Base-by-base conservation (phyloP, 1,139 yeast genomes). In the Sugiyamaella neomexicana region DNA sequence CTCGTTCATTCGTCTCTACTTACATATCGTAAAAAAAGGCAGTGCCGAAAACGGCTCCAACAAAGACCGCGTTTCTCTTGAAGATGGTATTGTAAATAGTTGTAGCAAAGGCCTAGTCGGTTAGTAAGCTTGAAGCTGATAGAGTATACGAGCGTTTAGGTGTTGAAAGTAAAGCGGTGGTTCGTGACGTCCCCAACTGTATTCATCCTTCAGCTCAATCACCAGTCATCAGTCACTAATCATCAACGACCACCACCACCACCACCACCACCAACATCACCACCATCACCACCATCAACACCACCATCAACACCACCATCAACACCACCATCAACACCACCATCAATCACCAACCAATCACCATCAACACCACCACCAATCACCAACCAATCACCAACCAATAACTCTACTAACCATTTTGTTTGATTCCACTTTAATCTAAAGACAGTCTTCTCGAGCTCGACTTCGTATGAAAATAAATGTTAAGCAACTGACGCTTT, bases 21-120 rank as follows among this genome's bases (percentile, higher is more conserved):
- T 64, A 72, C 75, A 81, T 86, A 78, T 93, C 96, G 81, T 91
- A 91, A 62, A 85, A 84, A 72, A 93, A 93, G 50, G 99, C 93
- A 66, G 89, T 83, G 52, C 83, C 86, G 65, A 93, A 86, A 60
- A 93, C 79, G 62, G 96, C 78, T 62, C 90, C 91, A 62, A 93
- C 96, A 75, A 81, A 89, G 63, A 87, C 79, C 53, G 98, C 83
- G 85, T 93, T 93, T 80, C 98, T 89, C 82, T 89, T 89, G 81
- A 89, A 85, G 62, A 93, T 72, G 58, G 83, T 78, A 80, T 82
- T 83, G 80, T 81, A 83, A 61, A 84, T 65, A 50, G 81, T 71
- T 47, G 85, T 69, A 70, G 79, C 75, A 65, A 80, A 72, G 60
- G 82, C 69, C 75, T 49, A 31, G 34, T 29, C 8, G 52, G 41